phyloP scores from a whole-genome alignment of 371 early-diverging fungal species.

The Capillidium heterosporum region DNA sequence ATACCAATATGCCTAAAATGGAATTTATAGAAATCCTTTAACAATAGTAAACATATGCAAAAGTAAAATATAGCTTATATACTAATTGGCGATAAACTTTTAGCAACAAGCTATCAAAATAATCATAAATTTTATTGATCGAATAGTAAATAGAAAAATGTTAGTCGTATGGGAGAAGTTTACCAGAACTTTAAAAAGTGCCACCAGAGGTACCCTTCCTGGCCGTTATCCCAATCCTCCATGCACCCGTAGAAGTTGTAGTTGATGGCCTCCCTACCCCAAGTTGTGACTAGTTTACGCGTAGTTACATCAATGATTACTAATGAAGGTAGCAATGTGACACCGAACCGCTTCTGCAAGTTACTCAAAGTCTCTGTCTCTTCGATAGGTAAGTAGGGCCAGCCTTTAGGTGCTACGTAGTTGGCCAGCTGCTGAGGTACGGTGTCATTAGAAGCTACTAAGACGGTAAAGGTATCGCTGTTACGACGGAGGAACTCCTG shows the following conservation, averaged over 20 bases:
- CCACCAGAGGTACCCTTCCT: not conserved
- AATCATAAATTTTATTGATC: too few species aligned
- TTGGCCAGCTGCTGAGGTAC: not conserved
- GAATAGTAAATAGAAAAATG: too few species aligned
- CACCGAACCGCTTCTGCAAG: not conserved
- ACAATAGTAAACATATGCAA: too few species aligned
- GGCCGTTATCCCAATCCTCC: conserved; percentile 3
- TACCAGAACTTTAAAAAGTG: conserved; percentile 1
- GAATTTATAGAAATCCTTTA: too few species aligned
- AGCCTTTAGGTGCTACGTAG: not conserved
- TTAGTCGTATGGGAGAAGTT: too few species aligned
- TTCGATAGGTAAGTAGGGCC: not conserved
- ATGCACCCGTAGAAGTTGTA: conserved; percentile 3
- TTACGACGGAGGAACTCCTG: not conserved
- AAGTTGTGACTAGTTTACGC: conserved; percentile 1
- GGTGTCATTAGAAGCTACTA: not conserved
- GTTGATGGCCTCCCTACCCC: conserved; percentile 5
- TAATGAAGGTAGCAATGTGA: not conserved
- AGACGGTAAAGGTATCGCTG: not conserved
- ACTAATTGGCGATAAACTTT: too few species aligned
- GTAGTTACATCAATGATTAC: not conserved
- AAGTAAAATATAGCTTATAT: too few species aligned
- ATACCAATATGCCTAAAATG: too few species aligned
- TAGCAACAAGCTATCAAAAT: too few species aligned
- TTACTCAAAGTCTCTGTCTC: not conserved